Evolutionary conservation across 768 basidiomycete species (phyloP).

Genomic region (Pleurotus eryngii): DNA sequence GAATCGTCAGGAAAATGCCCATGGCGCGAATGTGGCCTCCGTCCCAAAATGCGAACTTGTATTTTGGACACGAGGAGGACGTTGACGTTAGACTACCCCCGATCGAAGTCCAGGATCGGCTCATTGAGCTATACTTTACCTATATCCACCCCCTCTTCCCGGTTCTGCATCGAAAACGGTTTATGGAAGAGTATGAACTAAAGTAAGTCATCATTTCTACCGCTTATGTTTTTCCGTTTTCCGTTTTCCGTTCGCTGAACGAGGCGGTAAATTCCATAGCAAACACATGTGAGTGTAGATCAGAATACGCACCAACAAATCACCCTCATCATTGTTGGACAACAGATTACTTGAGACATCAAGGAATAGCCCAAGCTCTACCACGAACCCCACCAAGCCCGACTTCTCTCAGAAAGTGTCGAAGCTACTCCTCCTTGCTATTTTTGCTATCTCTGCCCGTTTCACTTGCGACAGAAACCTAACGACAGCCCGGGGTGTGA

Average conservation of each 20-base stretch:
- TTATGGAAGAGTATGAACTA: constrained; percentile 59
- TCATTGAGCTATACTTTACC: constrained; percentile 75
- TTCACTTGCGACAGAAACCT: constrained; percentile 54
- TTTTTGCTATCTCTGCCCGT: constrained; percentile 80
- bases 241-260: not conserved
- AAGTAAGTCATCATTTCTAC: constrained; percentile 33
- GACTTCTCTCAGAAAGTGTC: constrained; percentile 64
- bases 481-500: constrained; percentile 44
- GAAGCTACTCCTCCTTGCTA: constrained; percentile 69
- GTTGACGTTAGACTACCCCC: constrained; percentile 56
- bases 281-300: not conserved
- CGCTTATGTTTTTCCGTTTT: not conserved
- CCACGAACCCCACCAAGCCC: constrained; percentile 35
- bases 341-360: constrained; percentile 25
- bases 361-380: constrained; percentile 12
- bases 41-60: constrained; percentile 36
- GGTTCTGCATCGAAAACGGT: constrained; percentile 69
- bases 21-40: constrained; percentile 78
- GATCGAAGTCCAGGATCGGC: constrained; percentile 56
- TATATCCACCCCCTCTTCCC: constrained; percentile 85
- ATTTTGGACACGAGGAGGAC: constrained; percentile 39
- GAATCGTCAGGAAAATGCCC: constrained; percentile 52
- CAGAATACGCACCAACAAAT: too few species aligned
- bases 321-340: not conserved
- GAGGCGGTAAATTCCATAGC: not conserved